Percentiles rank a stretch among this genome's conserved stretches.
phyloP scores from a whole-genome alignment of 768 basidiomycete genomes.

The Kwoniella botswanensis region DNA sequence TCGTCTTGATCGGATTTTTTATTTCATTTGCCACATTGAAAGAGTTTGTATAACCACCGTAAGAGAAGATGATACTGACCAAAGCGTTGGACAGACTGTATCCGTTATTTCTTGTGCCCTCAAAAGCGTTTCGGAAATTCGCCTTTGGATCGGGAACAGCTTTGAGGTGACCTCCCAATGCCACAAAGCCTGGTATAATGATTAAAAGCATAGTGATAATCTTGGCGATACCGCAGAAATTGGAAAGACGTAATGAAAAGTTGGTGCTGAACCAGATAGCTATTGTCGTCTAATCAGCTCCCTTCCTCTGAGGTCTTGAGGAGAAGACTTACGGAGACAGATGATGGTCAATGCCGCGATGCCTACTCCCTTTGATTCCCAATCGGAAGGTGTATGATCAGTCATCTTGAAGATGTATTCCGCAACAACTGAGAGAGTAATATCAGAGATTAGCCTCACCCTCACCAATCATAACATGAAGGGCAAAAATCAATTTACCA shows the following conservation, averaged over 20 bases:
- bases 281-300: too few relatives aligned
- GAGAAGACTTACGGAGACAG: constrained; percentile 18
- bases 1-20: constrained; percentile 37
- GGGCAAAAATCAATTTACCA: constrained; percentile 7
- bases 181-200: constrained; percentile 42
- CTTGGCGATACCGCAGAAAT: constrained; percentile 33
- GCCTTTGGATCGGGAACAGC: constrained; percentile 28
- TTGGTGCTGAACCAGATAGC: constrained; percentile 30
- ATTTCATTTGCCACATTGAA: constrained; percentile 44
- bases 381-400: constrained; percentile 25
- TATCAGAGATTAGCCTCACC: neutral
- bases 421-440: constrained; percentile 31
- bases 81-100: constrained; percentile 39
- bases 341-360: constrained; percentile 21
- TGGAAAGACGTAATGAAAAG: constrained; percentile 29
- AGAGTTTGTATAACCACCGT: constrained; percentile 45
- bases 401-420: constrained; percentile 34
- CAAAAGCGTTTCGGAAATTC: constrained; percentile 48
- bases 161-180: constrained; percentile 35
- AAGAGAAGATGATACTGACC: constrained; percentile 46
- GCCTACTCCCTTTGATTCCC: constrained; percentile 33
- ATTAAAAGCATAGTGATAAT: constrained; percentile 34
- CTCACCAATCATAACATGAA: neutral
- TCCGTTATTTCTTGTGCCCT: constrained; percentile 31
- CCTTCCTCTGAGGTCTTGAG: too few relatives aligned